These are phyloP conservation scores for Agrocybe praecox DNA, from an alignment of 768 basidiomycete species.

Conservation along the genomic window DNA sequence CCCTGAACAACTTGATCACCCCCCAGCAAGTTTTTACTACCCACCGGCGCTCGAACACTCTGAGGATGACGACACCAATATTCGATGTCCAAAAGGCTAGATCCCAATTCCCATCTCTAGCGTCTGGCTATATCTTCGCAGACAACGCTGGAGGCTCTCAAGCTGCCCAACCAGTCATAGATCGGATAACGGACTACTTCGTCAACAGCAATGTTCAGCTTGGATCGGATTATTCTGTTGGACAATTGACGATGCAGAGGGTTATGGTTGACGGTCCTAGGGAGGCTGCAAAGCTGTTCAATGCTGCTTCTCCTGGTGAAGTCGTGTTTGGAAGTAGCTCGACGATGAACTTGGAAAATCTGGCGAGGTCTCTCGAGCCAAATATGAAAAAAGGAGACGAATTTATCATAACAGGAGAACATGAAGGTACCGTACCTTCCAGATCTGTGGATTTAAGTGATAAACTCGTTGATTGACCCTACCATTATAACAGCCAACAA, in stretches of 20 bases:
- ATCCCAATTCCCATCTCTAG: conserved; percentile 63
- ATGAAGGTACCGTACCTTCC: conserved; percentile 56
- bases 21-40: neutral
- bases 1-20: neutral
- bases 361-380: conserved; percentile 60
- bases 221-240: conserved; percentile 68
- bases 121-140: conserved; percentile 62
- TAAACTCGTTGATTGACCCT: neutral
- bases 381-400: conserved; percentile 65
- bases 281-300: conserved; percentile 61
- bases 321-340: conserved; percentile 70
- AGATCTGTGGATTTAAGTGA: neutral
- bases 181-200: conserved; percentile 68
- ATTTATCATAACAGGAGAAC: conserved; percentile 78
- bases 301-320: conserved; percentile 62
- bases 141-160: conserved; percentile 83
- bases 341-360: conserved; percentile 70
- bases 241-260: conserved; percentile 48
- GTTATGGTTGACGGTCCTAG: conserved; percentile 52
- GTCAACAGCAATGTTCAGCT: conserved; percentile 74
- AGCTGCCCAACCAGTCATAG: conserved; percentile 53
- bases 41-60: neutral
- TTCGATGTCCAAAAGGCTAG: conserved; percentile 52
- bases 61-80: neutral
- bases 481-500: conserved; percentile 61